Evolutionary conservation across 1,284 basidiomycete genomes (phyloP), one percentile per base, ranked within the genome.

Genomic region (Meripilus lineatus): DNA sequence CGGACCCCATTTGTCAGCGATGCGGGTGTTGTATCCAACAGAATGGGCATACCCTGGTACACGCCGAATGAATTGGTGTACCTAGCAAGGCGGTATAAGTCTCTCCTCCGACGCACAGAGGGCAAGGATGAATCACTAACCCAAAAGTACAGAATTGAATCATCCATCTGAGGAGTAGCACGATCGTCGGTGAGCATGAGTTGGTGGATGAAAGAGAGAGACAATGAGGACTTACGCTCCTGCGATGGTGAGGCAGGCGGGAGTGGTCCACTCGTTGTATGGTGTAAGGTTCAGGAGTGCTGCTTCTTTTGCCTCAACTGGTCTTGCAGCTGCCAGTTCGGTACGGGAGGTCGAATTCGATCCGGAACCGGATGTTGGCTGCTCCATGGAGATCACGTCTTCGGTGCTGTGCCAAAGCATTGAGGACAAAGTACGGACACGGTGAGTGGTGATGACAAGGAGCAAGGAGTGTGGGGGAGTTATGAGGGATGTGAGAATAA

Each of bases 11-110:
- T 15, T 7, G 24, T 23, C 15, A 17, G 38, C 38, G 23, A 30
- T 10, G 38, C 15, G 22, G 24, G 14, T 17, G 21, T n/a, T n/a
- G n/a, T 34, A 17, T 43, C 47, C 26, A 38, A 40, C 13, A 38
- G 42, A 14, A 47, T 51, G 28, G 50, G 56, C 26, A 39, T 47
- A 37, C 59, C 57, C 49, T 61, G 54, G 38, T 57, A 59, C 1
- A 59, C 58, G 10, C 58, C 59, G 40, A 55, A 59, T 17, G 49
- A 33, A 28, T 44, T 37, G 42, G 38, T 35, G 15, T 44, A 44
- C 20, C 42, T 44, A 23, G 22, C 14, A 23, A 21, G 11, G 5
- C n/a, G 32, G 32, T n/a, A 5, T 14, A 14, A 15, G n/a, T 15
- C n/a, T 5, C 4, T 33, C n/a, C 13, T 33, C 32, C n/a, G 32